These are phyloP conservation scores for Hippophae gyantsensis DNA, from an alignment of 306 rosid species.

Conservation along the genomic window DNA sequence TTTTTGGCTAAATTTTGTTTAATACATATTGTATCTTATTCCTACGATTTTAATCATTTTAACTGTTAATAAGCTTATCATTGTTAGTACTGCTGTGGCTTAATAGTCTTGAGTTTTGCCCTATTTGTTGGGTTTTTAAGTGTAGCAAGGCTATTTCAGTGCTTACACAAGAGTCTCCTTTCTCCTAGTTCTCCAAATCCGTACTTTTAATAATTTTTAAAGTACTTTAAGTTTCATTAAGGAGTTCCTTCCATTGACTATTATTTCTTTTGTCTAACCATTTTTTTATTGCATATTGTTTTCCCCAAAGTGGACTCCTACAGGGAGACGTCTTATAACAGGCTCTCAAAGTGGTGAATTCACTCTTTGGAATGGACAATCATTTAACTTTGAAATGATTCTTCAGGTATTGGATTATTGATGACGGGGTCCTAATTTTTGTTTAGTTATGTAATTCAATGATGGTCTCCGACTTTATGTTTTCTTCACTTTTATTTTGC, in stretches of 20 bases:
- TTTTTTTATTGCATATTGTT: conserved; percentile 15
- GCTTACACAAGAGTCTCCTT: neutral
- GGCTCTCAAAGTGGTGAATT: conserved; percentile 99
- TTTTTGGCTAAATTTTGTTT: too few relatives aligned
- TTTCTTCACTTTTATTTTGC: conserved; percentile 7
- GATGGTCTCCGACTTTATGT: conserved; percentile 4
- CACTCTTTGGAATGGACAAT: conserved; percentile 98
- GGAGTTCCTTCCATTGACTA: neutral
- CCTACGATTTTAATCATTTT: too few relatives aligned
- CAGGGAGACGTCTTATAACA: conserved; percentile 95
- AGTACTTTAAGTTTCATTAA: neutral
- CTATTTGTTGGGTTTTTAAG: too few relatives aligned
- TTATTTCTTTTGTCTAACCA: conserved; percentile 19
- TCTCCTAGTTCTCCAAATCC: too few relatives aligned
- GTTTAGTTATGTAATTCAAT: neutral
- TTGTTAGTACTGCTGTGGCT: too few relatives aligned
- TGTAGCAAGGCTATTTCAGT: neutral
- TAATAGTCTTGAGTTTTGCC: too few relatives aligned
- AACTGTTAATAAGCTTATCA: too few relatives aligned
- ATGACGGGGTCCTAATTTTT: neutral
- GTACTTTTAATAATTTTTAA: neutral
- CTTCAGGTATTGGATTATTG: conserved; percentile 59
- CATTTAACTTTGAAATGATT: conserved; percentile 97
- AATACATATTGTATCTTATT: too few relatives aligned
- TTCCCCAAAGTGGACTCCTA: conserved; percentile 80